Evolutionary conservation across 257 asterid species (phyloP).

Genomic region (Primulina huaijiensis): DNA sequence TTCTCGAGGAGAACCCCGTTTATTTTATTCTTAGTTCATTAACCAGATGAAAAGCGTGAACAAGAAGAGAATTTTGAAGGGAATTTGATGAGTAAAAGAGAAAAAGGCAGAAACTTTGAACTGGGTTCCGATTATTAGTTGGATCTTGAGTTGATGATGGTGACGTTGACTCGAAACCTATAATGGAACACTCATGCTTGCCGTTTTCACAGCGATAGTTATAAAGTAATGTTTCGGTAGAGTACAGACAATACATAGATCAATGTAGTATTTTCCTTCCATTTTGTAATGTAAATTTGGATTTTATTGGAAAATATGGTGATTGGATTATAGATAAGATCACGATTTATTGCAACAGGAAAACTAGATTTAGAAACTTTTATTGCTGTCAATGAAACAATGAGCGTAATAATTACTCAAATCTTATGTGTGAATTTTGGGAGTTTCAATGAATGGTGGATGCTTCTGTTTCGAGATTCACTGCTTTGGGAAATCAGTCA

Average conservation of each 20-base stretch:
- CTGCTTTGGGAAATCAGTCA: neutral
- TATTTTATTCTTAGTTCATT: neutral
- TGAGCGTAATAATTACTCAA: neutral
- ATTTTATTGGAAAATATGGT: no score
- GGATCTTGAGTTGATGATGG: conserved; percentile 36
- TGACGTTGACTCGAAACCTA: conserved; percentile 27
- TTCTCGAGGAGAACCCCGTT: conserved; percentile 28
- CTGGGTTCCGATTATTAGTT: conserved; percentile 23
- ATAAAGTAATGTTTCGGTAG: no score
- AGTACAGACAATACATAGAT: no score
- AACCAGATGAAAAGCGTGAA: conserved; percentile 26
- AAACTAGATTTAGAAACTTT: neutral
- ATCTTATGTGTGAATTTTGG: neutral
- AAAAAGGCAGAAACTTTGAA: conserved; percentile 21
- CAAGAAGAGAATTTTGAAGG: conserved; percentile 19
- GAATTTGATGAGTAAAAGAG: conserved; percentile 8
- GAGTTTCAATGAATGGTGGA: neutral
- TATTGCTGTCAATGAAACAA: no score
- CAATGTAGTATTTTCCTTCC: no score
- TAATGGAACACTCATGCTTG: conserved; percentile 9
- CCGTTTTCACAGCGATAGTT: conserved; percentile 2
- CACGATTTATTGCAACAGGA: neutral
- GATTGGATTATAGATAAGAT: neutral
- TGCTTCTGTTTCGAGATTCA: neutral
- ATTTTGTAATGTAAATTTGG: neutral